Evolutionary conservation across 192 early-diverging fungal genomes (phyloP).

Genomic region (Linnemannia exigua): DNA sequence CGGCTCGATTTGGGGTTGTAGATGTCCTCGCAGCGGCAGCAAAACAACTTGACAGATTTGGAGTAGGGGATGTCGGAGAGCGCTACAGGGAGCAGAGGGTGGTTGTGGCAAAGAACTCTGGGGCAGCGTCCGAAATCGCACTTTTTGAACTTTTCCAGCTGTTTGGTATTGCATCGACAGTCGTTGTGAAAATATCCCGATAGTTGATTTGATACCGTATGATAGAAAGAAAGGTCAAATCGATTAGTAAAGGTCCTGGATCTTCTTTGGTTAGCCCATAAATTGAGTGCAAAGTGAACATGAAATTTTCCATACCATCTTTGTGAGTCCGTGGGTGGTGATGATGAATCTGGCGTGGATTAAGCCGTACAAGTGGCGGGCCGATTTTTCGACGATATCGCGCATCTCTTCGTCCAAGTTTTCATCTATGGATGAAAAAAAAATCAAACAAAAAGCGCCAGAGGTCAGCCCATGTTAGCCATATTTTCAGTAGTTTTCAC

Average conservation of each 20-base stretch:
- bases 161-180: not conserved
- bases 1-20: conserved; percentile 93
- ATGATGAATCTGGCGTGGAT: conserved; percentile 98
- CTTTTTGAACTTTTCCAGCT: conserved; percentile 93
- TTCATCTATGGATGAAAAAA: conserved; percentile 64
- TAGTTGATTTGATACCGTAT: not conserved
- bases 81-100: conserved; percentile 92
- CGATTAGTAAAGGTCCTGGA: not conserved
- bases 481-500: not conserved
- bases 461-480: not conserved
- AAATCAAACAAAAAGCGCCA: not conserved
- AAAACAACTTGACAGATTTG: conserved; percentile 95
- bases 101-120: conserved; percentile 91
- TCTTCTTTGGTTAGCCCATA: not conserved
- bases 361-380: conserved; percentile 96
- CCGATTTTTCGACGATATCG: conserved; percentile 88
- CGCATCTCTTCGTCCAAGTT: conserved; percentile 79
- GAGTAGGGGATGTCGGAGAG: conserved; percentile 88
- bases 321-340: conserved; percentile 90
- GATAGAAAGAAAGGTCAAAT: not conserved
- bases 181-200: conserved; percentile 2
- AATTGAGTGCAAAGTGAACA: not conserved
- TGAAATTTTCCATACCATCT: conserved; percentile 90
- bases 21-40: conserved; percentile 96
- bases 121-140: conserved; percentile 98